Percentiles rank a stretch among this genome's conserved stretches.
These are phyloP conservation scores for Microthlaspi erraticum DNA, from an alignment of 345 rosid genomes.

Conservation along the genomic window DNA sequence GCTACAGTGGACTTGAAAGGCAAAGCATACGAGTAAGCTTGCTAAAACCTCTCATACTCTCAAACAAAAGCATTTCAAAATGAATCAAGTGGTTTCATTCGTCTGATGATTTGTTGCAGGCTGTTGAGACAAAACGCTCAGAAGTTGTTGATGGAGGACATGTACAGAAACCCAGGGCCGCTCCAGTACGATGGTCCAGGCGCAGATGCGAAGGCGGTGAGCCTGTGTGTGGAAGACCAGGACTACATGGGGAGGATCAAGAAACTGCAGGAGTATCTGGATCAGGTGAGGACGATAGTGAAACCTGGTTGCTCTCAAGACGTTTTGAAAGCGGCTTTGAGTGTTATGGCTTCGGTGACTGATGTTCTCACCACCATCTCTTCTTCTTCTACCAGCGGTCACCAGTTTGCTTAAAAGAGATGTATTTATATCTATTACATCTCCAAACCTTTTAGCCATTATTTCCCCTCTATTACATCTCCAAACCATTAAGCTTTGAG, in stretches of 20 bases:
- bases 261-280: constrained; percentile 86
- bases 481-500: no score
- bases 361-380: constrained; percentile 83
- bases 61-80: neutral
- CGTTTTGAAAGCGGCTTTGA: constrained; percentile 93
- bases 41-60: constrained; percentile 44
- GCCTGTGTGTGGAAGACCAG: constrained; percentile 89
- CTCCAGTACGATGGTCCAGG: constrained; percentile 96
- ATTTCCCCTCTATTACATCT: no score
- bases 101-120: constrained; percentile 51
- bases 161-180: constrained; percentile 97
- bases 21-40: constrained; percentile 92
- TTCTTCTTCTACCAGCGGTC: constrained; percentile 49
- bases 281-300: constrained; percentile 85
- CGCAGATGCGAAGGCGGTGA: constrained; percentile 79
- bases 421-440: no score
- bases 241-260: constrained; percentile 99
- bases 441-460: no score
- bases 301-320: constrained; percentile 98
- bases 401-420: constrained; percentile 31
- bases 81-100: neutral
- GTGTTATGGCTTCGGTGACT: constrained; percentile 90
- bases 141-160: constrained; percentile 78
- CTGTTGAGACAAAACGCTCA: constrained; percentile 74
- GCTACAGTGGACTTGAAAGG: constrained; percentile 91